phyloP scores from a whole-genome alignment of 2,329 filamentous ascomycete genomes.

The Diaporthe citrichinensis region DNA sequence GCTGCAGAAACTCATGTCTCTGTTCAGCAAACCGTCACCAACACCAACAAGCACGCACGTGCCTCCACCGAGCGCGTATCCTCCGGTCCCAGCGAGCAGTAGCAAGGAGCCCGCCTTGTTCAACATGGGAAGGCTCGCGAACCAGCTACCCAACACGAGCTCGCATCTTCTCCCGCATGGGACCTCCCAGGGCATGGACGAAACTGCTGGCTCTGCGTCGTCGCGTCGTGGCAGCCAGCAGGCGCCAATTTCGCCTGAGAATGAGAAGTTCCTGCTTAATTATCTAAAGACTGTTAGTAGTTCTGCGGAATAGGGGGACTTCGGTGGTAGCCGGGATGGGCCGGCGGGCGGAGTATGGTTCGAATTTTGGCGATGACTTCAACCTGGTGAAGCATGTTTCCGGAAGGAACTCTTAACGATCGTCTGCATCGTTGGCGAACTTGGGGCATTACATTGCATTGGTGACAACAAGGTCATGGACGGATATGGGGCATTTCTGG shows the following conservation, averaged over 20 bases:
- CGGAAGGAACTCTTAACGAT: not conserved
- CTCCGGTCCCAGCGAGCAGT: conserved; percentile 46
- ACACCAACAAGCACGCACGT: conserved; percentile 39
- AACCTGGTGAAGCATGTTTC: not conserved
- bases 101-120: conserved; percentile 50
- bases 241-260: conserved; percentile 39
- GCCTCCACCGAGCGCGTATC: conserved; percentile 37
- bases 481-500: conserved; percentile 17
- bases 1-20: conserved; percentile 67
- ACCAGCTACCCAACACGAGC: conserved; percentile 10
- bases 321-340: not conserved
- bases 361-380: not conserved
- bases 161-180: conserved; percentile 12
- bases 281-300: conserved; percentile 40
- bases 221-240: conserved; percentile 37
- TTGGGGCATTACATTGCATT: not conserved
- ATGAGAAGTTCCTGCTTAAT: conserved; percentile 41
- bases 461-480: conserved; percentile 1
- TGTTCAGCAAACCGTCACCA: conserved; percentile 69
- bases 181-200: conserved; percentile 33
- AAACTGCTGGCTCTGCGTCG: conserved; percentile 1
- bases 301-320: conserved; percentile 25
- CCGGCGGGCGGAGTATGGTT: not conserved
- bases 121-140: conserved; percentile 38
- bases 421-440: not conserved